Conservation (phyloP, 2,329 filamentous ascomycete genomes). For the Didymella pinodella region DNA sequence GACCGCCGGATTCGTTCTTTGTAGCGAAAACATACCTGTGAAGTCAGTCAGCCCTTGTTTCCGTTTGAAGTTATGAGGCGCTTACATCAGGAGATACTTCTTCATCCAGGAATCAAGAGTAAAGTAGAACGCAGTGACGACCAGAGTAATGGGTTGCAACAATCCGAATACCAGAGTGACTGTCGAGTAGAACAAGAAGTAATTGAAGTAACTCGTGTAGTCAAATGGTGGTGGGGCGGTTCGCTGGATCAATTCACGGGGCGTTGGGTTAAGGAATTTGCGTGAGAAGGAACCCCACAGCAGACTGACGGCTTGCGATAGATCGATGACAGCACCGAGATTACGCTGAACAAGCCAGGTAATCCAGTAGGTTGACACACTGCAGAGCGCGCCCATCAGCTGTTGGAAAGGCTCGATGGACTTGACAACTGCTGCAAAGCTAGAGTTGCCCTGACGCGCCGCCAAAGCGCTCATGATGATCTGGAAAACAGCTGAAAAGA, state of each 20-base stretch:
- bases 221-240: constrained; percentile 93
- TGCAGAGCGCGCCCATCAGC: constrained; percentile 78
- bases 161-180: constrained; percentile 85
- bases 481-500: constrained; percentile 83
- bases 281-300: constrained; percentile 84
- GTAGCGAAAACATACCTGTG: constrained; percentile 84
- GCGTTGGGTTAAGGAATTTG: constrained; percentile 86
- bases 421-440: constrained; percentile 70
- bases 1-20: constrained; percentile 93
- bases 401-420: constrained; percentile 68
- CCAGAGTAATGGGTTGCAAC: constrained; percentile 85
- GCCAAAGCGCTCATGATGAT: constrained; percentile 59
- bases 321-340: constrained; percentile 88
- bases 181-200: constrained; percentile 93
- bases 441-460: constrained; percentile 62
- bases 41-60: constrained; percentile 17
- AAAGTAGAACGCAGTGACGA: constrained; percentile 90
- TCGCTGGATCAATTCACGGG: constrained; percentile 87
- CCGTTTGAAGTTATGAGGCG: not conserved
- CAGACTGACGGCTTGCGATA: constrained; percentile 87
- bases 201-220: constrained; percentile 97
- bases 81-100: constrained; percentile 87
- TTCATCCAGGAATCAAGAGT: constrained; percentile 85
- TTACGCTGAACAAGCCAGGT: constrained; percentile 81
- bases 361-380: constrained; percentile 90